Evolutionary conservation across 495 filamentous ascomycete species (phyloP), one percentile per base, ranked within the genome.

Genomic region (Cryomyces minteri): DNA sequence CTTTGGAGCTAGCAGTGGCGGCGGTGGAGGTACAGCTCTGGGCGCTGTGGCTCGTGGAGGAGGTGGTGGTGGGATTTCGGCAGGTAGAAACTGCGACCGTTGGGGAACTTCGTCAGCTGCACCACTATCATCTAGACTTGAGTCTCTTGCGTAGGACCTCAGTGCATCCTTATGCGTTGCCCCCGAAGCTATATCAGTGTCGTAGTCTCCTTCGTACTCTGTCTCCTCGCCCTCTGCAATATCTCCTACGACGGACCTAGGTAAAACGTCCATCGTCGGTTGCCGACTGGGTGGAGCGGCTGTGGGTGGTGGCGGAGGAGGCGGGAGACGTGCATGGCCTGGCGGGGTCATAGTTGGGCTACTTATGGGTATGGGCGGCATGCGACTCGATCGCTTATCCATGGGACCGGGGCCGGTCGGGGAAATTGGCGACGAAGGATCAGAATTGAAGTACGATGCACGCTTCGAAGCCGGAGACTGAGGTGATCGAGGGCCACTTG

Each of bases 191-290:
- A 98, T 95, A 59, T 96, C 90, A 36, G 90, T 98, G 53, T 96
- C 90, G 58, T 98, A 96, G 57, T 96, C 90, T 14, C 88, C 90
- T 59, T 98, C 90, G 57, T 96, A 96, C 60, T 95, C 90, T 2
- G 84, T 93, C 33, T 84, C 67, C 56, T 90, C 87, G 39, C 88
- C 83, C 48, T 76, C 84, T 12, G 72, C 81, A 9, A 58, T 52
- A 40, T 54, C 51, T 43, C 1, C 18, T 25, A 25, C 18, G 18
- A 25, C 18, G 18, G 18, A 25, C 18, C 51, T 51, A 43, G 54
- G 57, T 12, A 68, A 61, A 44, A 62, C 65, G 48, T 85, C 73
- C 37, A 67, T 67, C 18, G 80, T 81, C 4, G 74, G 72, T 40
- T 71, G 68, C 37, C 82, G 73, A 49, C 70, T 73, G 10, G 73